phyloP scores from a whole-genome alignment of 768 basidiomycete genomes.

The Filobasidium wieringae region DNA sequence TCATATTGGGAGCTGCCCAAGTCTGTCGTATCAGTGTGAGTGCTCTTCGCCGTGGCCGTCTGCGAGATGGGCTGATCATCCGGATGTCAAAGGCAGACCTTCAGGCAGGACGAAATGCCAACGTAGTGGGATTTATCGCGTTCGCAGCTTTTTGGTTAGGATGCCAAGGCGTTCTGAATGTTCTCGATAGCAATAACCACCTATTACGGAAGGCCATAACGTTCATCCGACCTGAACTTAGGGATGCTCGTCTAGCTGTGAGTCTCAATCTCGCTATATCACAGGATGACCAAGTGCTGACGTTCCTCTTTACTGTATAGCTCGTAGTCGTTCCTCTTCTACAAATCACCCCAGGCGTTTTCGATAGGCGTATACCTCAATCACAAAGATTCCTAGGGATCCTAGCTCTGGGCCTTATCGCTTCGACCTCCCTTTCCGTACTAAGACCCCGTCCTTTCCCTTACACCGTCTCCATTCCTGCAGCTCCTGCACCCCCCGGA shows the following conservation, averaged over 20 bases:
- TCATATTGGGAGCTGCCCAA: background rate
- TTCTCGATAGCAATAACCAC: too few relatives aligned
- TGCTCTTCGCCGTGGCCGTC: too few relatives aligned
- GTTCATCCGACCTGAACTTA: background rate
- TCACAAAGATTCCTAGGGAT: background rate
- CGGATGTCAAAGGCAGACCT: too few relatives aligned
- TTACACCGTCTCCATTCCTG: background rate
- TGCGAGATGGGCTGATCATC: too few relatives aligned
- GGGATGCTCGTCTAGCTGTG: background rate
- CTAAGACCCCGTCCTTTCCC: background rate
- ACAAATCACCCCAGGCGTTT: background rate
- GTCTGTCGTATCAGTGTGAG: too few relatives aligned
- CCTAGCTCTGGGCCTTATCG: background rate
- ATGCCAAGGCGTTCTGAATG: too few relatives aligned
- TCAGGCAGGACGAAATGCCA: too few relatives aligned
- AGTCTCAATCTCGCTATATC: background rate
- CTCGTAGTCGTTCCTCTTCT: background rate
- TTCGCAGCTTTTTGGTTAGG: too few relatives aligned
- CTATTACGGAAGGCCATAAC: background rate
- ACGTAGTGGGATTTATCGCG: too few relatives aligned
- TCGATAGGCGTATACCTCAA: background rate
- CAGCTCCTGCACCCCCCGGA: background rate
- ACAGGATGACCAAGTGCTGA: too few relatives aligned
- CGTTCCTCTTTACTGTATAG: background rate
- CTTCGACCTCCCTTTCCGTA: background rate